Base-by-base conservation (phyloP, 106 monocot species). In the Dendrobium officinale region DNA sequence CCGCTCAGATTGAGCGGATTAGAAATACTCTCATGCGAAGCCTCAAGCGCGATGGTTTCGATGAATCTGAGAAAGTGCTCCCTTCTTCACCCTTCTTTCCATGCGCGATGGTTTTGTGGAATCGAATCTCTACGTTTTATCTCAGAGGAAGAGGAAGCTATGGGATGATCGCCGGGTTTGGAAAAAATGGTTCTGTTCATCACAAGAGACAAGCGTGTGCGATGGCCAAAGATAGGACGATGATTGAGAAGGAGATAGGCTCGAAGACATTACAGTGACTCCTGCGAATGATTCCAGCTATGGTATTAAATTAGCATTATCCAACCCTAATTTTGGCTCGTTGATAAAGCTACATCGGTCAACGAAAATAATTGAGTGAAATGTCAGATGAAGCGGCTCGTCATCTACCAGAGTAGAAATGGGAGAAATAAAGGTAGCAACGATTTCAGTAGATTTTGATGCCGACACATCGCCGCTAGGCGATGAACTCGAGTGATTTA, bases 121-220 rank as follows among this genome's bases (percentile, higher is more conserved):
- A 31, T 31, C 31, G 31, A 31, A 31, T 31, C 1, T 31, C 1
- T 31, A 31, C 1, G 1, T 31, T 29, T 31, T 31, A 31, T 31
- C 37, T 18, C 75, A 68, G 83, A 85, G 64, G 18, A 33, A 40
- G 64, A 51, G 17, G 86, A 75, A 24, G 48, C 45, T 56, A 74
- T 73, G 18, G 77, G 67, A 22, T 9, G 76, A 37, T 49, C 48
- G 1, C 19, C 16, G 24, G 0, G 9, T 22, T 26, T 49, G 13
- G 5, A 6, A 49, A 26, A 76, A 76, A 31, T 26, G 3, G 26
- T 27, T 41, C 24, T 2, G 48, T 11, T 49, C 48, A 26, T 76
- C n/a, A 41, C 9, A 49, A 33, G 74, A 74, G 11, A 29, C 42
- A 43, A 18, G 17, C 6, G 6, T 7, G 19, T 11, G 22, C 76